Evolutionary conservation across 768 basidiomycete genomes (phyloP), one percentile per base, ranked within the genome.

Genomic region (Coprinopsis sp.): DNA sequence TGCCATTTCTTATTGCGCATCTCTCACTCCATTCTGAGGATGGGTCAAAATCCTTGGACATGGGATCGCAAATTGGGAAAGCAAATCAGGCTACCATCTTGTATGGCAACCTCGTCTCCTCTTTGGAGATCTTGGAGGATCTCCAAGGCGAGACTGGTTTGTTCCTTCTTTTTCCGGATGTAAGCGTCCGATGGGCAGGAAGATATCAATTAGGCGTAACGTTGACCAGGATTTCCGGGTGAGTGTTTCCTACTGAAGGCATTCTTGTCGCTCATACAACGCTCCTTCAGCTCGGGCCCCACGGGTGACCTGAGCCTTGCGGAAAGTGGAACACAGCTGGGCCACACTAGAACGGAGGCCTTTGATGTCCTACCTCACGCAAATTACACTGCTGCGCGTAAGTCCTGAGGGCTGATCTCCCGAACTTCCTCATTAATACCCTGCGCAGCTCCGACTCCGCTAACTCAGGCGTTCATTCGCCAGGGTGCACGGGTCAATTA

Each of bases 91-190:
- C 77, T 41, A 76, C 82, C 30, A 68, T 88, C 52, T 71, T 95
- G 23, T 91, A 93, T 60, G 92, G 92, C 37, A 89, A 84, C 51
- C 70, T 94, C 23, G 89, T 94, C 22, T 82, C 91, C 13, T 84
- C 87, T 1, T 78, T 90, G 4, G 83, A 93, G 37, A 77, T 83
- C 40, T 69, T 92, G 57, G 79, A 85, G 51, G 88, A 95, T 62
- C 73, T 87, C 30, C 81, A 87, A 61, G 89, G 89, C 47, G 81
- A 84, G 40, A 72, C 74, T 56, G 87, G 91, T n/a, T 70, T 89
- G 36, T 93, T 87, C 64, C 93, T 96, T 57, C 66, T 92, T 44
- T 96, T 94, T 58, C 84, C 92, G 6, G 92, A 96, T 64, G 89
- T 90, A 56, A 91, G 89, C 61, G 80, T 95, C 47, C 78, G 89